Evolutionary conservation across 768 basidiomycete species (phyloP).

Genomic region (Pilatotrama ljubarskyi): DNA sequence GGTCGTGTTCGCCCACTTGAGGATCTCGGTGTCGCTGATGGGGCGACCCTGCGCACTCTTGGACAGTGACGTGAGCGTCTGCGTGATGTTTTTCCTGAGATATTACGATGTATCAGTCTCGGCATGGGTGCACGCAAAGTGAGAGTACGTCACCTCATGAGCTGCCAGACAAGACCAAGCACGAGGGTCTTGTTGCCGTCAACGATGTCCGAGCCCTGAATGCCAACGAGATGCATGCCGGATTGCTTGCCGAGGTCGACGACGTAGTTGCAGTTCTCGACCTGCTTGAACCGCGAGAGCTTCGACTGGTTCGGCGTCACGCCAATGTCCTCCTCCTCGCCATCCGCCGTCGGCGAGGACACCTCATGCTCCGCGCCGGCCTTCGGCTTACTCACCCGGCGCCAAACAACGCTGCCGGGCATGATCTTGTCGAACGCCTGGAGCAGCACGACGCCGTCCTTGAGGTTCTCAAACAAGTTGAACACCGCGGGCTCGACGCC

Average conservation of each 20-base stretch:
- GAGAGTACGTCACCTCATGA: constrained; percentile 73
- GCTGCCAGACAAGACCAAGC: constrained; percentile 95
- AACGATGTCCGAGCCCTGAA: constrained; percentile 96
- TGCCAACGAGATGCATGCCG: constrained; percentile 94
- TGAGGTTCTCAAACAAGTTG: constrained; percentile 95
- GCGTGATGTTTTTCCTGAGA: constrained; percentile 78
- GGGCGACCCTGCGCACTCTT: constrained; percentile 72
- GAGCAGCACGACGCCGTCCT: constrained; percentile 87
- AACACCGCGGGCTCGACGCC: constrained; percentile 96
- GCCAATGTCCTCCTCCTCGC: constrained; percentile 79
- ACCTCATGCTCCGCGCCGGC: constrained; percentile 46
- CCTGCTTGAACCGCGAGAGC: constrained; percentile 93
- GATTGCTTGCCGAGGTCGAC: constrained; percentile 93
- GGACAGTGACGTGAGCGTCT: constrained; percentile 80
- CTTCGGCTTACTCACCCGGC: constrained; percentile 93
- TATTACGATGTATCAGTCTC: not conserved
- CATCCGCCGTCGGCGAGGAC: constrained; percentile 42
- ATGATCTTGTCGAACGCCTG: constrained; percentile 97
- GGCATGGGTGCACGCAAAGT: not conserved
- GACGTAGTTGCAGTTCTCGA: constrained; percentile 97
- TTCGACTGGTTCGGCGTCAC: constrained; percentile 82
- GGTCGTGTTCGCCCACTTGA: constrained; percentile 93
- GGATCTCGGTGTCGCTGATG: constrained; percentile 89
- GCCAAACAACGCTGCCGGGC: constrained; percentile 92
- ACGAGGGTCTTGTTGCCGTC: constrained; percentile 92